Evolutionary conservation across 768 basidiomycete species (phyloP).

Genomic region (Xerocomus spinulosus): DNA sequence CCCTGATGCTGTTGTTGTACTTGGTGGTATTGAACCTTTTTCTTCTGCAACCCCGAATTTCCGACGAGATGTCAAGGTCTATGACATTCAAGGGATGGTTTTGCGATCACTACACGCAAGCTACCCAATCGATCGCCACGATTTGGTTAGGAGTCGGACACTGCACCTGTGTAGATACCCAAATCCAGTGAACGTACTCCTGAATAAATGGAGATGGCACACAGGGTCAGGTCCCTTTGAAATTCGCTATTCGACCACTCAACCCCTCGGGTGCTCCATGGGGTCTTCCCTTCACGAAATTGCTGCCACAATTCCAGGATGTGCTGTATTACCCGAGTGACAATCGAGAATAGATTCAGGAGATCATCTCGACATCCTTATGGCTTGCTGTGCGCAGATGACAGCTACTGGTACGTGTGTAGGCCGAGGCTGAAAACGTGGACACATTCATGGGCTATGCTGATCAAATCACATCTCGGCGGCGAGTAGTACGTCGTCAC

Average conservation of each 20-base stretch:
- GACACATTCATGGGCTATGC: neutral
- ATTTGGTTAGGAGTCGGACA: neutral
- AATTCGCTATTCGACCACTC: no score
- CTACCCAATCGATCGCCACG: neutral
- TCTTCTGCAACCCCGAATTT: neutral
- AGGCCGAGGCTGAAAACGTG: no score
- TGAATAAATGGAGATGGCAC: neutral
- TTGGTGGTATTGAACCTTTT: neutral
- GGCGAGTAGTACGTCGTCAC: neutral
- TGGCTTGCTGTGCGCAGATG: neutral
- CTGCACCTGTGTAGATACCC: no score
- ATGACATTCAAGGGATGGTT: neutral
- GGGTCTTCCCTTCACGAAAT: neutral
- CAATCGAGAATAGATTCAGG: neutral
- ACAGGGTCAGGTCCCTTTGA: no score
- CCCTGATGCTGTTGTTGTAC: conserved; percentile 15
- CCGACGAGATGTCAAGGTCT: neutral
- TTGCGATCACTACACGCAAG: neutral
- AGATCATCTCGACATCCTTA: neutral
- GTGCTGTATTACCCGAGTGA: neutral
- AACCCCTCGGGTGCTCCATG: neutral
- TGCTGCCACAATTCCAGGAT: neutral
- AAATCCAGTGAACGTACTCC: neutral
- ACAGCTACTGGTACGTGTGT: no score
- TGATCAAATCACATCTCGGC: neutral